Evolutionary conservation across 495 filamentous ascomycete genomes (phyloP), one percentile per base, ranked within the genome.

Genomic region (Podospora australis): DNA sequence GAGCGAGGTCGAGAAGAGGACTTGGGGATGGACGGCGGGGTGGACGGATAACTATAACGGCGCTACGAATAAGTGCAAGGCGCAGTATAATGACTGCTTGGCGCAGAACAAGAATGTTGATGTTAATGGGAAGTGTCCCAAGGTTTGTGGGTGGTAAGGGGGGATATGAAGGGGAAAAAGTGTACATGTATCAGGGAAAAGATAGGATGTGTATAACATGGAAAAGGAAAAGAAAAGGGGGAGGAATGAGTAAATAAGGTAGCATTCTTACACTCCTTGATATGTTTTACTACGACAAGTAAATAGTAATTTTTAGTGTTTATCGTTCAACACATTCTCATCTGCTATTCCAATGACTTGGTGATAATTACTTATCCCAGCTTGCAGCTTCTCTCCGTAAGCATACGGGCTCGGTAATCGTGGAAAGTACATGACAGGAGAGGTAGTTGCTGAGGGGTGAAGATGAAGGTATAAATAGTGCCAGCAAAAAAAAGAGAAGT

Each of bases 61-160:
- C 11, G 72, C 72, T 6, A 55, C 35, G 28, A 46, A 48, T 23
- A 68, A 69, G 52, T 76, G 70, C 52, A 46, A 53, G 24, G 56
- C 58, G 44, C 72, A 75, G 58, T 65, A 70, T 43, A 34, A 41
- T 1, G 69, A 71, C 46, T 75, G 70, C 39, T 52, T 70, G 40
- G 17, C 9, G 9, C 20, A 44, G 9, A 59, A 59, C 24, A 41
- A 20, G 44, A 34, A 29, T 16, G n/a, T 14, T 8, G 51, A 52
- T 22, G 49, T 30, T 13, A 39, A 41, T 23, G 53, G 51, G 7
- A 64, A 64, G 58, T 64, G 60, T 39, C 22, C 22, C 19, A 45
- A 23, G 34, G 57, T 44, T 55, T 52, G 44, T 13, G 16, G 10
- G 17, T 38, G 21, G 11, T 13, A 43, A 30, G 14, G 16, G 21